Evolutionary conservation across 345 rosid genomes (phyloP).

Genomic region (Gossypium ekmanianum): DNA sequence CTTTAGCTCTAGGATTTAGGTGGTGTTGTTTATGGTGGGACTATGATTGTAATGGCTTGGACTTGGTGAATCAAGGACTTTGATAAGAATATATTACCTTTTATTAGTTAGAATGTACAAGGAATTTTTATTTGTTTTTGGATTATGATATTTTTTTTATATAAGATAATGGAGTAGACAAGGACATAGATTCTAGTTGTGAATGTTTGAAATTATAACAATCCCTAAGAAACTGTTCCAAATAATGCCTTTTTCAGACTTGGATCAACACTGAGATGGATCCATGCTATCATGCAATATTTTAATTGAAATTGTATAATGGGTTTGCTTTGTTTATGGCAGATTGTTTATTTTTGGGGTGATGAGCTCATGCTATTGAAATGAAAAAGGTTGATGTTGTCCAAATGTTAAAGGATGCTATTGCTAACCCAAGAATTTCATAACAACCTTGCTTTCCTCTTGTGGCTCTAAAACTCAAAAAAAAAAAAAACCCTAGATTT

Average conservation of each 20-base stretch:
- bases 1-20: constrained; percentile 19
- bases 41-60: constrained; percentile 24
- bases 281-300: neutral
- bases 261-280: neutral
- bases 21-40: constrained; percentile 20
- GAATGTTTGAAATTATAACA: constrained; percentile 9
- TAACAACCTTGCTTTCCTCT: too few relatives aligned
- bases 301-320: neutral
- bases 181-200: constrained; percentile 7
- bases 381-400: too few relatives aligned
- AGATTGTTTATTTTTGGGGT: constrained; percentile 5
- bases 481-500: too few relatives aligned
- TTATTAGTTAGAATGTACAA: neutral
- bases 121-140: neutral
- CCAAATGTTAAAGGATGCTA: too few relatives aligned
- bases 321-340: constrained; percentile 2
- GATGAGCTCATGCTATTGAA: neutral
- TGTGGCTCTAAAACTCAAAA: too few relatives aligned
- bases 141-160: neutral
- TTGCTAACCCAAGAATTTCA: too few relatives aligned
- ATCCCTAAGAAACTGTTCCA: neutral
- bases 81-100: neutral
- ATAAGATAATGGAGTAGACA: neutral
- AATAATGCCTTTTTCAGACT: neutral
- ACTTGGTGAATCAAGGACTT: neutral